Evolutionary conservation across 2,329 filamentous ascomycete genomes (phyloP).

Genomic region (Orbilia brochopaga): DNA sequence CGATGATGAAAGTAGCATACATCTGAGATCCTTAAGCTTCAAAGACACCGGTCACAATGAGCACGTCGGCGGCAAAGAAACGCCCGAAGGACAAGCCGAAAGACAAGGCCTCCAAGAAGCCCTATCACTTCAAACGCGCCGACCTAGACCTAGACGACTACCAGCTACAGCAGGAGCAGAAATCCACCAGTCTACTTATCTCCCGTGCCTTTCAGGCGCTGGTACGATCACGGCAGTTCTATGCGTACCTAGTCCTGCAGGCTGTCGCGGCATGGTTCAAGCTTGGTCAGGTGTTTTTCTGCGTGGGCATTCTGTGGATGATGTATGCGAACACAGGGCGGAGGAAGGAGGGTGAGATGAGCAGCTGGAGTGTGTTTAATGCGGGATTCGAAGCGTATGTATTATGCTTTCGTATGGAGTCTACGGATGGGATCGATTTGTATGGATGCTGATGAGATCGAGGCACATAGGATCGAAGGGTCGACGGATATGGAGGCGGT

Average conservation of each 20-base stretch:
- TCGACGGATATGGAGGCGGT: slow-evolving; percentile 55
- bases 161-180: slow-evolving; percentile 55
- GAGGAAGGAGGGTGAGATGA: slow-evolving; percentile 55
- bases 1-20: not conserved
- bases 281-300: slow-evolving; percentile 55
- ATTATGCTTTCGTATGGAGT: too few relatives aligned
- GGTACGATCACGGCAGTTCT: slow-evolving; percentile 55
- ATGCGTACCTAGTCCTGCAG: slow-evolving; percentile 55
- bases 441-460: slow-evolving; percentile 11
- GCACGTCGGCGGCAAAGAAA: slow-evolving; percentile 11
- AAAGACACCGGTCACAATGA: slow-evolving; percentile 12
- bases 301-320: slow-evolving; percentile 56
- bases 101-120: slow-evolving; percentile 55
- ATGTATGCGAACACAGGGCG: slow-evolving; percentile 56
- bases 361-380: slow-evolving; percentile 56
- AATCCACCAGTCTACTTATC: slow-evolving; percentile 54
- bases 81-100: slow-evolving; percentile 48
- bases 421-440: not conserved
- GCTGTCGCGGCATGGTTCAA: slow-evolving; percentile 52
- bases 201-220: slow-evolving; percentile 52
- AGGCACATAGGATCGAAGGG: slow-evolving; percentile 53
- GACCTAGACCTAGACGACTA: slow-evolving; percentile 56
- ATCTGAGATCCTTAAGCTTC: not conserved
- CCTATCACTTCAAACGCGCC: slow-evolving; percentile 55
- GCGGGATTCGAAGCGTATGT: slow-evolving; percentile 55